Percentiles rank a stretch among this genome's conserved stretches.
These are phyloP conservation scores for Acer negundo DNA, from an alignment of 345 rosid species.

Conservation along the genomic window DNA sequence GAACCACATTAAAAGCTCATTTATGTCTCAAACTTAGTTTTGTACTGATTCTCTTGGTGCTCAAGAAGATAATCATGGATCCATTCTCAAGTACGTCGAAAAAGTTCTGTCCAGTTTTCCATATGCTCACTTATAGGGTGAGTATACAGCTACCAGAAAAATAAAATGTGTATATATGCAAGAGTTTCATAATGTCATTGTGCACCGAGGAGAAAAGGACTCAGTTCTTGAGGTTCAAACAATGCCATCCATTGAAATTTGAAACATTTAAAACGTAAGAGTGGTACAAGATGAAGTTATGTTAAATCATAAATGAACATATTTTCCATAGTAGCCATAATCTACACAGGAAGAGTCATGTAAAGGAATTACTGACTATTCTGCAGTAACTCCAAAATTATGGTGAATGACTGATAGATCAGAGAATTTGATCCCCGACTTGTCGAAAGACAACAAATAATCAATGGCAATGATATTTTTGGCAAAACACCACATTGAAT, in stretches of 20 bases:
- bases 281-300: not conserved
- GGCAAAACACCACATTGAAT: not conserved
- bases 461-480: not conserved
- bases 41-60: not conserved
- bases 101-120: not conserved
- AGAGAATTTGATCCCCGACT: not conserved
- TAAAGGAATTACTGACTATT: not conserved
- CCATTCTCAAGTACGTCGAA: not conserved
- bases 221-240: not conserved
- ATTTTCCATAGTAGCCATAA: not conserved
- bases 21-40: not conserved
- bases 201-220: too few relatives aligned
- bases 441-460: not conserved
- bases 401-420: not conserved
- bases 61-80: not conserved
- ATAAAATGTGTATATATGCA: too few relatives aligned
- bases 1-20: not conserved
- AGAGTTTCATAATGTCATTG: too few relatives aligned
- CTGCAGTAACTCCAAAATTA: not conserved
- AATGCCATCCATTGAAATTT: not conserved
- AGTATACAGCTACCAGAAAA: too few relatives aligned
- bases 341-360: not conserved
- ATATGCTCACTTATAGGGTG: too few relatives aligned
- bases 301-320: not conserved
- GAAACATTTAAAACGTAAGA: not conserved